Base-by-base conservation (phyloP, 257 asterid genomes). In the Leptodermis oblonga region DNA sequence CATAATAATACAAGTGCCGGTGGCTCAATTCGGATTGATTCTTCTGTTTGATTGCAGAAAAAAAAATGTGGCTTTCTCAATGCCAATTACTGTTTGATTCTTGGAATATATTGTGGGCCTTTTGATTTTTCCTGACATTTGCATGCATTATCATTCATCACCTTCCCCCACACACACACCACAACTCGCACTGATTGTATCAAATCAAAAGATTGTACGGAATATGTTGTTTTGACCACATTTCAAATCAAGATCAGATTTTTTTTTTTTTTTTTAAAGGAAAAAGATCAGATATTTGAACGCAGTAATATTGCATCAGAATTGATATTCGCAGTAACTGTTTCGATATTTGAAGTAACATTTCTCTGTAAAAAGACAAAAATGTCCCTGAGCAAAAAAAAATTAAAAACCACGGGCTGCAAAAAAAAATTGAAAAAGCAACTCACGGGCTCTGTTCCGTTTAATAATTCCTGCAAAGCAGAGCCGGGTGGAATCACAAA, bases 221-320 rank as follows among this genome's bases (percentile, higher is more conserved):
- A 58, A 58, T 58, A 30, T 58, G 64, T 31, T n/a, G n/a, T n/a
- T 43, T 58, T 58, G 64, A 58, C 64, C 64, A 31, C 20, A 58
- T 22, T 37, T 56, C 62, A 54, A 26, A 56, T 56, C 62, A 56
- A n/a, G n/a, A n/a, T n/a, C n/a, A n/a, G n/a, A n/a, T n/a, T n/a
- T n/a, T n/a, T n/a, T n/a, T n/a, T n/a, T n/a, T n/a, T n/a, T n/a
- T n/a, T n/a, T n/a, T n/a, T n/a, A n/a, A n/a, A 17, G 28, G 63
- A 58, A 30, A 31, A 55, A 23, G 62, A 26, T 56, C 62, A 56
- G 15, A 59, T 59, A 37, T 59, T 30, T 60, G 65, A 60, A 15
- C 65, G 33, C 46, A 33, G 33, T n/a, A n/a, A n/a, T n/a, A n/a
- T n/a, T n/a, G n/a, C n/a, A n/a, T n/a, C n/a, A n/a, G n/a, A n/a